Percentiles rank a stretch among this genome's conserved stretches.
phyloP scores from a whole-genome alignment of 2,329 filamentous ascomycete species.

The Penicillium sp. region DNA sequence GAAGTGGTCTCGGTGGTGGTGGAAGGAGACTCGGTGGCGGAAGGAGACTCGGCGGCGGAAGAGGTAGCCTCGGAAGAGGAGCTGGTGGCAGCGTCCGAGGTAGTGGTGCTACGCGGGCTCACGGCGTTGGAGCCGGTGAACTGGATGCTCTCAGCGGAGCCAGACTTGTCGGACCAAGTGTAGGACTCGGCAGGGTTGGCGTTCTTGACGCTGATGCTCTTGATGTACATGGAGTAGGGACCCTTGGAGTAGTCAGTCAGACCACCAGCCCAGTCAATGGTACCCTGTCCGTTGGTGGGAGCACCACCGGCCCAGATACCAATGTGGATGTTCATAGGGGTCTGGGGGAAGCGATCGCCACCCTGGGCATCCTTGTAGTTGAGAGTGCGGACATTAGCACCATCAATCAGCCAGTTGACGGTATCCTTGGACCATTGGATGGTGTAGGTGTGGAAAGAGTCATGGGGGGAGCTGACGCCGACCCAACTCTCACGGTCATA shows the following conservation, averaged over 20 bases:
- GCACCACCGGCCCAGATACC: conserved; percentile 69
- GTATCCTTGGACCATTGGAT: conserved; percentile 66
- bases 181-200: conserved; percentile 64
- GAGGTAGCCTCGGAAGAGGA: conserved; percentile 7
- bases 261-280: conserved; percentile 70
- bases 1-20: conserved; percentile 14
- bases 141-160: conserved; percentile 65
- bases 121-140: conserved; percentile 17
- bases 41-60: conserved; percentile 9
- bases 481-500: conserved; percentile 87
- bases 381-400: conserved; percentile 60
- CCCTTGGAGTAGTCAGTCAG: conserved; percentile 63
- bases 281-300: conserved; percentile 43
- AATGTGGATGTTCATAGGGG: conserved; percentile 69
- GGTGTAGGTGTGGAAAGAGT: conserved; percentile 47
- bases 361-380: conserved; percentile 58
- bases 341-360: conserved; percentile 66
- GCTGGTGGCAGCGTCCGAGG: conserved; percentile 8
- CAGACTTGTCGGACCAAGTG: conserved; percentile 61
- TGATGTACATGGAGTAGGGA: conserved; percentile 73
- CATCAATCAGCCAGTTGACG: conserved; percentile 67
- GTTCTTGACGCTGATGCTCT: conserved; percentile 58
- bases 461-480: conserved; percentile 58
- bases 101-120: conserved; percentile 11
- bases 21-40: conserved; percentile 18